Percentiles rank a stretch among this genome's conserved stretches.
These are phyloP conservation scores for Paecilomyces formosus DNA, from an alignment of 2,329 filamentous ascomycete genomes.

Conservation along the genomic window DNA sequence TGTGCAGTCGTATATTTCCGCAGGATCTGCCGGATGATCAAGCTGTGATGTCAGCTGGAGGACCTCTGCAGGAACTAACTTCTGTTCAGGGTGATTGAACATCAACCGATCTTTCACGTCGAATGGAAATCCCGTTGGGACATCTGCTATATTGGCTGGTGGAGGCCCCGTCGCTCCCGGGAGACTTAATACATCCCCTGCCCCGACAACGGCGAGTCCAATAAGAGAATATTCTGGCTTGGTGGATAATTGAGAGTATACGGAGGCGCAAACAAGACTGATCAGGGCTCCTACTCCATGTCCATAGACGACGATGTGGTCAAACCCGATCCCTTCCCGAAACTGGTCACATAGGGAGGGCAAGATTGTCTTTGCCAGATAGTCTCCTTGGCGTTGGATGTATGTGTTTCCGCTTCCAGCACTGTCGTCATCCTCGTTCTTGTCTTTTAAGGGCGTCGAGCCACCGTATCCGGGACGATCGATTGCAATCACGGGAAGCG, in stretches of 20 bases:
- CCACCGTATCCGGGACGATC: background rate
- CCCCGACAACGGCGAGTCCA: background rate
- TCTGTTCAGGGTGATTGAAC: background rate
- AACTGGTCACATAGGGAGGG: background rate
- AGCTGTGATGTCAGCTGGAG: background rate
- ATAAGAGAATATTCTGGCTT: background rate
- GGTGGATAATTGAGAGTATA: background rate
- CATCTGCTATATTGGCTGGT: background rate
- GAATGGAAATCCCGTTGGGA: background rate
- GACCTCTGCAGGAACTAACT: background rate
- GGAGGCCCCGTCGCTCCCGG: background rate
- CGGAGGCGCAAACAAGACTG: background rate
- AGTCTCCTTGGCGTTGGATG: background rate
- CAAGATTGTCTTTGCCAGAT: background rate
- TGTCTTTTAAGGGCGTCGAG: background rate
- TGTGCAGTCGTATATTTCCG: background rate
- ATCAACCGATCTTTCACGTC: background rate
- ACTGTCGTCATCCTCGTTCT: background rate
- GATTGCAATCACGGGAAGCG: background rate
- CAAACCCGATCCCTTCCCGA: background rate
- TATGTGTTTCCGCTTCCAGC: background rate
- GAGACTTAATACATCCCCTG: background rate
- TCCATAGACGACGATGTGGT: background rate
- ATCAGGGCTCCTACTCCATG: background rate
- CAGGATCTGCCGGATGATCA: background rate